phyloP scores from a whole-genome alignment of 1,284 basidiomycete species.

The Acaromyces ingoldii region DNA sequence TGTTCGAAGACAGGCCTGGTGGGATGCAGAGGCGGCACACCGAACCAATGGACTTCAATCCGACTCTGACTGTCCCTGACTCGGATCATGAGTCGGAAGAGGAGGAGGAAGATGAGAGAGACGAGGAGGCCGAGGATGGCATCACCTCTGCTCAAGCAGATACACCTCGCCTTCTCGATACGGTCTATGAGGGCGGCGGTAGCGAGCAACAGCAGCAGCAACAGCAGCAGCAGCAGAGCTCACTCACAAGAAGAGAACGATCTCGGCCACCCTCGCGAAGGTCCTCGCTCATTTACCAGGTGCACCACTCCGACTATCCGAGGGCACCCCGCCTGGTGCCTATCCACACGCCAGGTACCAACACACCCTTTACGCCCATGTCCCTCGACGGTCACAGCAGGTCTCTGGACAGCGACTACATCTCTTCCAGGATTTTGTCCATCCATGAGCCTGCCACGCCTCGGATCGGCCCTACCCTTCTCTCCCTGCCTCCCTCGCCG shows the following conservation, averaged over 20 bases:
- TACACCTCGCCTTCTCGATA: not conserved
- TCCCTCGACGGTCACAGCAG: slow-evolving; percentile 17
- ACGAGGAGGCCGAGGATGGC: too few relatives aligned
- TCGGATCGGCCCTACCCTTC: slow-evolving; percentile 26
- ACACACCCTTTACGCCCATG: slow-evolving; percentile 28
- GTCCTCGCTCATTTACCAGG: too few relatives aligned
- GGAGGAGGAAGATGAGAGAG: slow-evolving; percentile 4
- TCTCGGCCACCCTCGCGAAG: too few relatives aligned
- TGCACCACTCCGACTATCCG: slow-evolving; percentile 17
- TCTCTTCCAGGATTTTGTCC: slow-evolving; percentile 2
- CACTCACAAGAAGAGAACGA: too few relatives aligned
- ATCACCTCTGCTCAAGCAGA: too few relatives aligned
- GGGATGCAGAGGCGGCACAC: slow-evolving; percentile 4
- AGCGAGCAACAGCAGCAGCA: too few relatives aligned
- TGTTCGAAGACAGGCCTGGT: too few relatives aligned
- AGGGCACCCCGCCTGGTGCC: slow-evolving; percentile 30
- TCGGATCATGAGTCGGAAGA: not conserved
- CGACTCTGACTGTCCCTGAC: too few relatives aligned
- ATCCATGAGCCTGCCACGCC: slow-evolving; percentile 25
- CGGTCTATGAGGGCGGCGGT: not conserved
- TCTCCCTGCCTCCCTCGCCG: slow-evolving; percentile 38
- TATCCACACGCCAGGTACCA: slow-evolving; percentile 23
- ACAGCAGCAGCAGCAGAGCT: too few relatives aligned
- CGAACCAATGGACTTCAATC: too few relatives aligned
- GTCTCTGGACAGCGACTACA: slow-evolving; percentile 13